Evolutionary conservation across 1,284 basidiomycete genomes (phyloP).

Genomic region (Cutaneotrichosporon sp.): DNA sequence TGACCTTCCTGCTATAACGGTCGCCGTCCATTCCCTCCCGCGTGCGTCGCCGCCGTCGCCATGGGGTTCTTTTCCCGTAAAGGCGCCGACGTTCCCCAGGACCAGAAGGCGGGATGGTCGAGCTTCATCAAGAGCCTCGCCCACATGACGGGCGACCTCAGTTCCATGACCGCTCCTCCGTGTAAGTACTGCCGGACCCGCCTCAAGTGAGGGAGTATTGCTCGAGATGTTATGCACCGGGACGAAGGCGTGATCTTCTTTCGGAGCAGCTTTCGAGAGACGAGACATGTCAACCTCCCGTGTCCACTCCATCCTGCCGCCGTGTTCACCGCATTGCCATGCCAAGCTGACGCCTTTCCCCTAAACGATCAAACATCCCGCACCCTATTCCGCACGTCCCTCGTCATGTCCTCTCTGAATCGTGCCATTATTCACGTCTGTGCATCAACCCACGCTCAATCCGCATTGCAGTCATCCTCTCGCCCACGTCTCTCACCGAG

Average conservation of each 20-base stretch:
- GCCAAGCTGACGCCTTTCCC: too few species aligned
- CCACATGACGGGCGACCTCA: conserved; percentile 85
- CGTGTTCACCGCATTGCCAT: too few species aligned
- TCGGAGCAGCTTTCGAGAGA: too few species aligned
- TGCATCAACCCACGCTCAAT: background rate
- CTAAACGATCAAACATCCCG: background rate
- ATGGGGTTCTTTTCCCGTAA: background rate
- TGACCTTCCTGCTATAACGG: too few species aligned
- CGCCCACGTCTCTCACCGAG: conserved; percentile 64
- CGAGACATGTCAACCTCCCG: too few species aligned
- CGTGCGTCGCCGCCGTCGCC: too few species aligned
- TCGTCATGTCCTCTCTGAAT: too few species aligned
- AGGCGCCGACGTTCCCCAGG: conserved; percentile 47
- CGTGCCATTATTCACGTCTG: background rate
- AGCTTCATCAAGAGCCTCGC: conserved; percentile 58
- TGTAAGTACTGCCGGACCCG: conserved; percentile 26
- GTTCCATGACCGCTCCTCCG: conserved; percentile 83
- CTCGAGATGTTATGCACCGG: too few species aligned
- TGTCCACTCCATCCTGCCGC: too few species aligned
- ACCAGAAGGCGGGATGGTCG: conserved; percentile 50
- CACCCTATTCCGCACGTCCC: background rate
- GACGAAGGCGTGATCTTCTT: too few species aligned
- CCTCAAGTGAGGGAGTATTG: too few species aligned
- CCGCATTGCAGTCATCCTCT: conserved; percentile 61
- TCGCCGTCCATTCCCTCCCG: too few species aligned